phyloP scores from a whole-genome alignment of 768 basidiomycete species.

The Lactarius psammicola region DNA sequence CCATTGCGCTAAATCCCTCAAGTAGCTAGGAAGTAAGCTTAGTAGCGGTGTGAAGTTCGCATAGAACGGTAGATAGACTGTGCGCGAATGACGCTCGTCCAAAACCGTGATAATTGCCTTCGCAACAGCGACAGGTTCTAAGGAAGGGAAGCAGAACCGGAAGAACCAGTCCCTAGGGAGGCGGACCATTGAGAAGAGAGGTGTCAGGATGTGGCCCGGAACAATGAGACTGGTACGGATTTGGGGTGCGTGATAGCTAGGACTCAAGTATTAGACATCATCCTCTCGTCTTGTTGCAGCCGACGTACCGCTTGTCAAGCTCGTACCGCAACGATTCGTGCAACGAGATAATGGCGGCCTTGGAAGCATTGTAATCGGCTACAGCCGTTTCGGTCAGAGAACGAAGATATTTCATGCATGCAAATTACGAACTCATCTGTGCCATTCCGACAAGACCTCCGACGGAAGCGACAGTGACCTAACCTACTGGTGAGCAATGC shows the following conservation, averaged over 20 bases:
- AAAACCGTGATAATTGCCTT: conserved; percentile 80
- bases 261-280: conserved; percentile 31
- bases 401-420: conserved; percentile 5
- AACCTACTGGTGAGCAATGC: conserved; percentile 11
- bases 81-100: conserved; percentile 74
- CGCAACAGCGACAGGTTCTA: conserved; percentile 71
- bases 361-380: conserved; percentile 92
- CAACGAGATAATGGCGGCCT: conserved; percentile 80
- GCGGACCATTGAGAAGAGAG: conserved; percentile 64
- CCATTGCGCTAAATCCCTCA: conserved; percentile 74
- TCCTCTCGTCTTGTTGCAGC: conserved; percentile 4
- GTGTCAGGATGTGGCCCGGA: conserved; percentile 77
- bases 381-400: conserved; percentile 9
- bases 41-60: conserved; percentile 57
- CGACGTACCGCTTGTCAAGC: conserved; percentile 68
- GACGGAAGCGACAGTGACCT: conserved; percentile 80
- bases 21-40: conserved; percentile 63
- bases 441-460: conserved; percentile 69
- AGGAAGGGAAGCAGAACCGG: conserved; percentile 74
- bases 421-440: conserved; percentile 62
- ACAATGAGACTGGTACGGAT: conserved; percentile 88
- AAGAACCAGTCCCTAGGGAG: conserved; percentile 51
- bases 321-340: conserved; percentile 88
- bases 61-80: conserved; percentile 72
- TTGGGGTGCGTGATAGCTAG: conserved; percentile 61